A percentile compares a stretch with the other conserved stretches of the same genome.
These are phyloP conservation scores for Pseudopithomyces maydicus DNA, from an alignment of 2,329 filamentous ascomycete species.

Conservation along the genomic window DNA sequence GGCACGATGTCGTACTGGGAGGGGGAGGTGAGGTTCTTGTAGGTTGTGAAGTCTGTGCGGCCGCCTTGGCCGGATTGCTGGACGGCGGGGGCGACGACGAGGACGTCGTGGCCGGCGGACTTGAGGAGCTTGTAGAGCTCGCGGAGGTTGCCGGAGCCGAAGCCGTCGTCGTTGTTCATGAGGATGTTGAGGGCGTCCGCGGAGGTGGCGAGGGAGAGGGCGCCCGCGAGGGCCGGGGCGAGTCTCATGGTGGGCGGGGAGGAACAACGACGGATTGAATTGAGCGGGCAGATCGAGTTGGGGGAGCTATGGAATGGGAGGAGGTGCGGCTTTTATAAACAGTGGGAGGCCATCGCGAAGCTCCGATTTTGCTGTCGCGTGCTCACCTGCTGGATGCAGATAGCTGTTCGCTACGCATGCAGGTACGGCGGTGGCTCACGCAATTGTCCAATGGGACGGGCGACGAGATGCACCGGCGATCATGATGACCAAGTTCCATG, in stretches of 20 bases:
- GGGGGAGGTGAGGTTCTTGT: conserved; percentile 48
- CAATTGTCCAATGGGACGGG: background rate
- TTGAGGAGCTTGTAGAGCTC: conserved; percentile 39
- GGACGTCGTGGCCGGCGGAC: conserved; percentile 39
- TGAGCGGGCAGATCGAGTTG: background rate
- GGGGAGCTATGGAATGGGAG: background rate
- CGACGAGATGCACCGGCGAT: background rate
- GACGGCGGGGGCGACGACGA: conserved; percentile 50
- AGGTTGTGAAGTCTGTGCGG: conserved; percentile 50
- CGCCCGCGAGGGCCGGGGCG: conserved; percentile 19
- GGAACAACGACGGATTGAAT: background rate
- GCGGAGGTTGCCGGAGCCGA: conserved; percentile 42
- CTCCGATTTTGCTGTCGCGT: conserved; percentile 5
- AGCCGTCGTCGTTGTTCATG: conserved; percentile 49
- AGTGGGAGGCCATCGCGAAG: background rate
- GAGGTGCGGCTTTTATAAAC: background rate
- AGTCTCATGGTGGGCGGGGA: conserved; percentile 17
- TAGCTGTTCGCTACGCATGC: background rate
- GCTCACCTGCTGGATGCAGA: conserved; percentile 8
- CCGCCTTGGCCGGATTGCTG: conserved; percentile 55
- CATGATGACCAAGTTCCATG: background rate
- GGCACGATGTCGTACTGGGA: conserved; percentile 55
- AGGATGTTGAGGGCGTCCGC: conserved; percentile 40
- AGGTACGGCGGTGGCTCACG: background rate
- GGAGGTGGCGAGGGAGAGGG: conserved; percentile 21